Conservation (phyloP, 495 filamentous ascomycete species). For the Aspergillus campestris region DNA sequence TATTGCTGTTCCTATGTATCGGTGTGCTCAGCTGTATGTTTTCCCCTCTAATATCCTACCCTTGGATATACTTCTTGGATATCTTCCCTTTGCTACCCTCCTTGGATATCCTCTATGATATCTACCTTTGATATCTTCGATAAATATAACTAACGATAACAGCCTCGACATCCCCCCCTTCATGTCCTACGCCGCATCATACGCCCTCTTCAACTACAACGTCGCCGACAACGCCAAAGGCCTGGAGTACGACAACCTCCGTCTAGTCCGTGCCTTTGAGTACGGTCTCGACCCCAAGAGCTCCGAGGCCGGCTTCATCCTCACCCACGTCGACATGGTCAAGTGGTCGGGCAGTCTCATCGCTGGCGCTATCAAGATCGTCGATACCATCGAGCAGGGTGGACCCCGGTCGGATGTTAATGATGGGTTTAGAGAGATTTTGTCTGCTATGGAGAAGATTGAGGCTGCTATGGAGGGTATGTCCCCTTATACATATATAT, state of each 20-base stretch:
- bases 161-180: constrained; percentile 56
- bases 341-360: constrained; percentile 66
- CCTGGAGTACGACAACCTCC: constrained; percentile 64
- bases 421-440: constrained; percentile 50
- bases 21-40: constrained; percentile 71
- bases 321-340: constrained; percentile 80
- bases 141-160: too few species aligned
- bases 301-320: constrained; percentile 88
- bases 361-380: constrained; percentile 52
- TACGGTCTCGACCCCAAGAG: constrained; percentile 72
- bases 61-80: too few species aligned
- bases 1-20: constrained; percentile 66
- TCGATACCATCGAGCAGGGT: constrained; percentile 47
- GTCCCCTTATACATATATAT: constrained; percentile 2
- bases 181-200: constrained; percentile 91
- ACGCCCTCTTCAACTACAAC: constrained; percentile 84
- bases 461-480: constrained; percentile 73
- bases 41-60: background rate
- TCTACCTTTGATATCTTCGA: too few species aligned
- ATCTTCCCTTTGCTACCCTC: too few species aligned
- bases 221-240: constrained; percentile 56
- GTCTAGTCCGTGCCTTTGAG: constrained; percentile 82
- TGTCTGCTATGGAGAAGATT: constrained; percentile 57
- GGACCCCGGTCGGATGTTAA: constrained; percentile 50
- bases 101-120: too few species aligned